phyloP scores from a whole-genome alignment of 2,329 filamentous ascomycete genomes.

The Paecilomyces sp. region DNA sequence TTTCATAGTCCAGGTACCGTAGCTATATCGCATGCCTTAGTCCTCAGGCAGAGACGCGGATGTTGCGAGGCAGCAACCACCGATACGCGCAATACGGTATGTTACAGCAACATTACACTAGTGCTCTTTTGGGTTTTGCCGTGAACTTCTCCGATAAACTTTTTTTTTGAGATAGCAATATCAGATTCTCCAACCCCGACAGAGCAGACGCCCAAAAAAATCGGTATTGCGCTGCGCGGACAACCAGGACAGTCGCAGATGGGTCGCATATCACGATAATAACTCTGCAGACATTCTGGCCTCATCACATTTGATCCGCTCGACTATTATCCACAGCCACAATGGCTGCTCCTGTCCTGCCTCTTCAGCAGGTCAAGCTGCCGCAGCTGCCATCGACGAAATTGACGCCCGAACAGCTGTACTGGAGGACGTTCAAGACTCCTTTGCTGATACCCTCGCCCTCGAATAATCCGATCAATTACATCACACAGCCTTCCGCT shows the following conservation, averaged over 20 bases:
- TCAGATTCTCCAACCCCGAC: not conserved
- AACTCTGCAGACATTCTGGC: not conserved
- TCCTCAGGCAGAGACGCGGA: not conserved
- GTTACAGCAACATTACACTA: not conserved
- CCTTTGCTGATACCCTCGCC: slow-evolving; percentile 85
- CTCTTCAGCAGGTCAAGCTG: slow-evolving; percentile 73
- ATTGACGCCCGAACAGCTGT: slow-evolving; percentile 83
- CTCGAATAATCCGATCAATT: slow-evolving; percentile 80
- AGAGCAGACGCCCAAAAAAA: not conserved
- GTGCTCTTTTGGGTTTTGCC: not conserved
- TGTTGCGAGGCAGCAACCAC: not conserved
- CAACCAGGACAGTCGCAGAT: not conserved
- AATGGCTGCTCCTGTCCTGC: slow-evolving; percentile 83
- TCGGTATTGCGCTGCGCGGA: not conserved
- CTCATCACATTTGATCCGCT: not conserved
- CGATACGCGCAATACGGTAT: not conserved
- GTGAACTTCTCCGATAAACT: not conserved
- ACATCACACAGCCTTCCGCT: slow-evolving; percentile 67
- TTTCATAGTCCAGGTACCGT: not conserved
- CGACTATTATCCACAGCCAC: slow-evolving; percentile 4
- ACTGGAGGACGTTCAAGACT: slow-evolving; percentile 94
- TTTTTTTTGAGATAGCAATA: slow-evolving; percentile 1
- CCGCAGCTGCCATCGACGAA: slow-evolving; percentile 69
- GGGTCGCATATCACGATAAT: not conserved
- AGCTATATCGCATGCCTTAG: not conserved